Base-by-base conservation (phyloP, 495 filamentous ascomycete species). In the Xylaria sp. region DNA sequence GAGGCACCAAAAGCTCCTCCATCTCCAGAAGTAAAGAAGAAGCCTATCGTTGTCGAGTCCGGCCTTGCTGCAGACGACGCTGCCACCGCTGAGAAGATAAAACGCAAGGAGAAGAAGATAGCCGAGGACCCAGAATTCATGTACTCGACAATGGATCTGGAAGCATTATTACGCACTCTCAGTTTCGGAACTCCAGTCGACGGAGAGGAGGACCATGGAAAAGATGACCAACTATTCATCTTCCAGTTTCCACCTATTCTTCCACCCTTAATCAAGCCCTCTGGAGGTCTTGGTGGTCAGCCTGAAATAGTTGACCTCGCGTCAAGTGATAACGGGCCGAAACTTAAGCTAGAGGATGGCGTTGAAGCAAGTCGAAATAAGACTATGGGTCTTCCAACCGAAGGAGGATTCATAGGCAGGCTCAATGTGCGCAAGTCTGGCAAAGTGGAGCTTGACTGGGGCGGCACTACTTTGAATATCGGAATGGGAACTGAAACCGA, bases 191-290 rank as follows among this genome's bases (percentile, higher is more conserved):
- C 21, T 26, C 71, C 52, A 67, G 74, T 74, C 9, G 73, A 74
- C 14, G 61, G 29, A 15, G 73, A 73, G 57, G 74, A 74, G 14
- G 70, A 33, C 5, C 64, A 79, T 44, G 77, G 73, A 24, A 80
- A 80, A 29, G 86, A 85, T 37, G 86, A 86, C 31, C 84, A 85
- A 58, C 78, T 90, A 69, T 91, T 89, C 67, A 82, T 91, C 61
- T 90, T 92, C 79, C 90, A 91, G 77, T 83, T 92, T 68, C 90
- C 90, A 24, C 86, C 87, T 15, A 81, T 88, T 19, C 79, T 91
- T 0, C 89, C 90, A 21, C 84, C 86, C 4, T 80, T 91, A 68
- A 69, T 73, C 1, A 82, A 82, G 44, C 74, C 71, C 21, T 53
- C 73, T 8, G 71, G 78, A 2, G 70, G 74, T 19, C 61, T 74